These are phyloP conservation scores for Yarrowia divulgata DNA, from an alignment of 805 yeast genomes.

Conservation along the genomic window DNA sequence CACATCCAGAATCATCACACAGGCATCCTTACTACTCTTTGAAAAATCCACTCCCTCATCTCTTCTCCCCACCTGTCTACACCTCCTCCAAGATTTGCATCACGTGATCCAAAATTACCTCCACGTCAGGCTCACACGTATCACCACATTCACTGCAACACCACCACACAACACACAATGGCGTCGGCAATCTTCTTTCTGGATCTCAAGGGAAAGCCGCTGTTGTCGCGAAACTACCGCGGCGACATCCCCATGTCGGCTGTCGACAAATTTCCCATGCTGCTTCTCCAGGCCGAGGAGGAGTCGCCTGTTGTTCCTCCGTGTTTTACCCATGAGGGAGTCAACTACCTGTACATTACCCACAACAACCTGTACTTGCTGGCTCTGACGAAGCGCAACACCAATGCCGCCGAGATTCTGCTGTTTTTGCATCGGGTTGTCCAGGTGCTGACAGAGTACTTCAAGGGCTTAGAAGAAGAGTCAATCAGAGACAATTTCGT, in stretches of 20 bases:
- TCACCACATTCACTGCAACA: constrained; percentile 6
- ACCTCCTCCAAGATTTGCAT: not conserved
- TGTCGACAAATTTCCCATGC: constrained; percentile 66
- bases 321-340: constrained; percentile 57
- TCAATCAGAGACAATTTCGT: constrained; percentile 73
- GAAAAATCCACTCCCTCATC: not conserved
- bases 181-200: constrained; percentile 75
- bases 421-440: constrained; percentile 62
- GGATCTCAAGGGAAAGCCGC: constrained; percentile 71
- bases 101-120: constrained; percentile 27
- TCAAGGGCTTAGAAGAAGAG: constrained; percentile 61
- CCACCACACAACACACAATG: constrained; percentile 50
- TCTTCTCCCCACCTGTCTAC: not conserved
- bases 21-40: not conserved
- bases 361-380: constrained; percentile 58
- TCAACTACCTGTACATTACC: constrained; percentile 62
- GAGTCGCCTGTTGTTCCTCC: constrained; percentile 54
- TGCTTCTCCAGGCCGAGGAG: constrained; percentile 56
- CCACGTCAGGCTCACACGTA: constrained; percentile 36
- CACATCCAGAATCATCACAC: not conserved
- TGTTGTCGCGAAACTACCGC: constrained; percentile 72
- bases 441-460: constrained; percentile 57
- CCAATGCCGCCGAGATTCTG: constrained; percentile 64
- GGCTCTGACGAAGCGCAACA: constrained; percentile 49
- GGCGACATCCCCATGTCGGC: constrained; percentile 70